A percentile compares a stretch with the other conserved stretches of the same genome.
Evolutionary conservation across 2,329 filamentous ascomycete species (phyloP).

Genomic region (Sarocladium oryzae): DNA sequence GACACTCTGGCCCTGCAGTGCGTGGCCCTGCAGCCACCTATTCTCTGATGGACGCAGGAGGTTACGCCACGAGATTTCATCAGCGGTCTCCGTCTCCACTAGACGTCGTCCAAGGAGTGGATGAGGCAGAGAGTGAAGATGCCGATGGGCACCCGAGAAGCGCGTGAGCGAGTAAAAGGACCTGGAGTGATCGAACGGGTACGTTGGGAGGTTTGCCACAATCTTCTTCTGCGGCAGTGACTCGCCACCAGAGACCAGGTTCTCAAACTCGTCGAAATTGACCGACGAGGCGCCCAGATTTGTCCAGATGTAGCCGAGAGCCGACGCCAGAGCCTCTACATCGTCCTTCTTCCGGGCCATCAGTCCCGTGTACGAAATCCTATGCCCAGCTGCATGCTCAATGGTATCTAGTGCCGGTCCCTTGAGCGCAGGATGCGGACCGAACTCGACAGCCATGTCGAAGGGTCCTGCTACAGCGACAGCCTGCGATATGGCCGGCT

Average conservation of each 20-base stretch:
- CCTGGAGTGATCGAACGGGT: neutral
- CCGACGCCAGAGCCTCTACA: slow-evolving; percentile 13
- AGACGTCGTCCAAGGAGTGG: neutral
- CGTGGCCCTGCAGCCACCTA: slow-evolving; percentile 51
- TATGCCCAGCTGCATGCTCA: slow-evolving; percentile 33
- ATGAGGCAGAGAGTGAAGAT: neutral
- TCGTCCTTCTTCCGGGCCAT: slow-evolving; percentile 34
- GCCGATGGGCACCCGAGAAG: neutral
- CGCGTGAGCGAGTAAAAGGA: neutral
- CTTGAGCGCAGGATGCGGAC: slow-evolving; percentile 40
- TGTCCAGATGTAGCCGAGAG: slow-evolving; percentile 17
- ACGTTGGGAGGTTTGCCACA: neutral
- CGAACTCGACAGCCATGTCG: slow-evolving; percentile 35
- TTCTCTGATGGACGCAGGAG: slow-evolving; percentile 39
- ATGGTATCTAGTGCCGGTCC: slow-evolving; percentile 42
- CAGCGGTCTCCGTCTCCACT: neutral
- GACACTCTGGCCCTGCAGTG: slow-evolving; percentile 42
- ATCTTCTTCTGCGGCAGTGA: neutral
- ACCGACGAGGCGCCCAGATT: slow-evolving; percentile 7
- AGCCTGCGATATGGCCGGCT: slow-evolving; percentile 13
- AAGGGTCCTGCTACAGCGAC: slow-evolving; percentile 12
- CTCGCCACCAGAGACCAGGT: neutral
- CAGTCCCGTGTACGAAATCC: slow-evolving; percentile 37
- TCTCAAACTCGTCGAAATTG: slow-evolving; percentile 5
- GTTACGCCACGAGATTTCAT: neutral